A percentile compares a stretch with the other conserved stretches of the same genome.
These are phyloP conservation scores for Globisporangium cederbergense DNA, from an alignment of 352 stramenopile genomes.

Conservation along the genomic window DNA sequence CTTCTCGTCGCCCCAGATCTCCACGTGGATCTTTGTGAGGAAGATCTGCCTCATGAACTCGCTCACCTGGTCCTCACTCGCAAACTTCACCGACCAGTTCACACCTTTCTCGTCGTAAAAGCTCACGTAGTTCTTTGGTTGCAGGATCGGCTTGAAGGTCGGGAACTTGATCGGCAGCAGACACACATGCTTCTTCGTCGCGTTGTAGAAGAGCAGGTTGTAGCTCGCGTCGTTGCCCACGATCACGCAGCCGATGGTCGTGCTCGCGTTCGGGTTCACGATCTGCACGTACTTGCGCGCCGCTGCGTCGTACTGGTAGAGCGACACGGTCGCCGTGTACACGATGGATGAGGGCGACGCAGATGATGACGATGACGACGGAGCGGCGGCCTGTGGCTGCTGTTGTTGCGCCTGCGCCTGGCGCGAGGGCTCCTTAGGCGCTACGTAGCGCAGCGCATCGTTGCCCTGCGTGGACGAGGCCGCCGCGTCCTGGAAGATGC, in stretches of 20 bases:
- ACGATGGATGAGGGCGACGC: constrained; percentile 32
- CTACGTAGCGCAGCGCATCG: constrained; percentile 64
- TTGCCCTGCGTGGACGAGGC: constrained; percentile 35
- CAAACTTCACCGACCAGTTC: constrained; percentile 81
- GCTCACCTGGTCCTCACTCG: constrained; percentile 48
- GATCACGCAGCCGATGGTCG: constrained; percentile 64
- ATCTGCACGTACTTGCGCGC: constrained; percentile 61
- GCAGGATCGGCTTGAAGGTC: constrained; percentile 61
- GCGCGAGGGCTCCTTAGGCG: constrained; percentile 37
- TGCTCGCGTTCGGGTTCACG: constrained; percentile 27
- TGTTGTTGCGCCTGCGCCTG: no score
- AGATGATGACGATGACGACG: no score
- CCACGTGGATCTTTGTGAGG: constrained; percentile 72
- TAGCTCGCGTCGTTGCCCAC: constrained; percentile 63
- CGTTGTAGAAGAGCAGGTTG: constrained; percentile 75
- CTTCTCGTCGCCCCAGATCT: constrained; percentile 70
- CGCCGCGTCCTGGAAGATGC: constrained; percentile 49
- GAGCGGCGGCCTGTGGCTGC: no score
- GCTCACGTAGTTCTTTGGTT: constrained; percentile 80
- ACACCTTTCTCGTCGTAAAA: constrained; percentile 70
- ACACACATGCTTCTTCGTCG: constrained; percentile 63
- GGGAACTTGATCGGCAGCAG: constrained; percentile 45
- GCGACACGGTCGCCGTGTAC: constrained; percentile 59
- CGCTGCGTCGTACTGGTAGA: constrained; percentile 69
- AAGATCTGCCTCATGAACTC: constrained; percentile 74